Percentiles rank a stretch among this genome's conserved stretches.
Evolutionary conservation across 768 basidiomycete species (phyloP).

Genomic region (Nidula microcarpa): DNA sequence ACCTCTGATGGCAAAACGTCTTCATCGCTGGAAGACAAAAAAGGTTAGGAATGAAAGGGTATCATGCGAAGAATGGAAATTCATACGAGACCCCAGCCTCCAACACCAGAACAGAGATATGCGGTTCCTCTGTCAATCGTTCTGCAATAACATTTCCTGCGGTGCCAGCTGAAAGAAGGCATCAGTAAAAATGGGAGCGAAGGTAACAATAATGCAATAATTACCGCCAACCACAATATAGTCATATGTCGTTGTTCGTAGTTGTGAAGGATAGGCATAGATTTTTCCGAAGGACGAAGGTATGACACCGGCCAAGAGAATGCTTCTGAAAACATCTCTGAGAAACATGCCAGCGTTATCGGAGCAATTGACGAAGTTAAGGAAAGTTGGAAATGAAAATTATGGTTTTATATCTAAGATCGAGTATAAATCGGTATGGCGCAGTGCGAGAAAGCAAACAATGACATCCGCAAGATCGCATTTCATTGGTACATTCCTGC

Average conservation of each 20-base stretch:
- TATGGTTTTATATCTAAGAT: no score
- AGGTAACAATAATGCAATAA: no score
- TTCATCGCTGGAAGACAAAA: background rate
- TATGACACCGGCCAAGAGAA: background rate
- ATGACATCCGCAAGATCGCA: no score
- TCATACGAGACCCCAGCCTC: conserved; percentile 13
- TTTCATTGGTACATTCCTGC: no score
- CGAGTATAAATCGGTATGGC: no score
- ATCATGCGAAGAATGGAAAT: background rate
- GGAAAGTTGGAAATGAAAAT: no score
- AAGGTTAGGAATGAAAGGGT: background rate
- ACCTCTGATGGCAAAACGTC: background rate
- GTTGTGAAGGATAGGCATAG: background rate
- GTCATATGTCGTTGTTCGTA: background rate
- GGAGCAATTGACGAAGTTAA: no score
- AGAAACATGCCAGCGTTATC: no score
- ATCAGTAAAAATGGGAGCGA: background rate
- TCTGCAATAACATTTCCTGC: conserved; percentile 16
- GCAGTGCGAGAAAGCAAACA: no score
- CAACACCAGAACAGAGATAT: conserved; percentile 13
- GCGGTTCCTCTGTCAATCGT: conserved; percentile 12
- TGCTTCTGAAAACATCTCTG: no score
- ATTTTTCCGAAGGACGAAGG: background rate
- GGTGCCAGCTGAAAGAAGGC: conserved; percentile 9
- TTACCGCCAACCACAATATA: background rate